Base-by-base conservation (phyloP, 352 stramenopile genomes). In the Globisporangium megalacanthum region DNA sequence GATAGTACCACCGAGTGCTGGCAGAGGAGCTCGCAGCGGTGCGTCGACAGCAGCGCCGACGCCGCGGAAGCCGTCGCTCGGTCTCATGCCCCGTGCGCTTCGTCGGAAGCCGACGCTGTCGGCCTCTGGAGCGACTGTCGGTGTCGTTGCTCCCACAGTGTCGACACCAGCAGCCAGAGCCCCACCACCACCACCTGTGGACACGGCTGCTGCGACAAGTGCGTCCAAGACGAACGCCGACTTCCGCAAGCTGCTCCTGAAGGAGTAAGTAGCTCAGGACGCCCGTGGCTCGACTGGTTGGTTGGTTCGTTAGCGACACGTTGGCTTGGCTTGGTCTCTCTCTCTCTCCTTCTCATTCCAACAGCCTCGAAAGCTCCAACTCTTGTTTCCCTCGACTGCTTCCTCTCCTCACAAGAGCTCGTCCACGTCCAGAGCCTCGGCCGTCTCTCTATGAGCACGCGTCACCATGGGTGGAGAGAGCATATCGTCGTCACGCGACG, bases 161-260 rank as follows among this genome's bases (percentile, higher is more conserved):
- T 31, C 39, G 35, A 17, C 10, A 51, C 41, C 33, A 51, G 39
- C 15, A 41, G 19, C 19, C 22, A 17, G 25, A 29, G 25, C 25
- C 25, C 36, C 51, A 48, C 20, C 51, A 44, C 20, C 36, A 19
- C 1, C 29, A 33, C 10, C 52, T 17, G 10, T 22, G 7, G 4
- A 19, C 13, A 39, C 19, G 7, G 13, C 47, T 37, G 29, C 31
- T 25, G 51, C 35, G 20, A 59, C 68, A 20, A 36, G 13, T 22
- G 75, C 52, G 22, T 69, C 75, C 3, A 88, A 86, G 64, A 82
- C 70, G n/a, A 89, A 89, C 58, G 79, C 75, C 14, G 79, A 89
- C 36, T 89, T 89, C 35, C 79, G 79, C 45, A 78, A 82, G 45
- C 65, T 89, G 58, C 60, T 89, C 46, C 63, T 85, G 47, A 79